These are phyloP conservation scores for Daedalea quercina DNA, from an alignment of 768 basidiomycete species.

Conservation along the genomic window DNA sequence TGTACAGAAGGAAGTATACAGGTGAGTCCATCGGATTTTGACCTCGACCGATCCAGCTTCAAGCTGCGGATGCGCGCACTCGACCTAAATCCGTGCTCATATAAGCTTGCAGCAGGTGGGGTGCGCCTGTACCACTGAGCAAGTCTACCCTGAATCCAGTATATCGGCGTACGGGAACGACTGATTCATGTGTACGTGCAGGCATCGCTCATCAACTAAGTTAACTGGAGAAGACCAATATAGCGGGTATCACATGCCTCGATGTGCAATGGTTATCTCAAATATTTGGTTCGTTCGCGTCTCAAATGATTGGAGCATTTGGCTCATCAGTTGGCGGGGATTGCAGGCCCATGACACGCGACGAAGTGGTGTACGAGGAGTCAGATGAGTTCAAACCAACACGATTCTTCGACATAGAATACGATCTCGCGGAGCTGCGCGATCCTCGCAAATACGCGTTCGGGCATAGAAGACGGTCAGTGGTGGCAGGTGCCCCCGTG, in stretches of 20 bases:
- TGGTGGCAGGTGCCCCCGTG: too few species aligned
- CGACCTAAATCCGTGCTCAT: not conserved
- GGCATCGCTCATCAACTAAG: not conserved
- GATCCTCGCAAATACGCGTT: conserved; percentile 48
- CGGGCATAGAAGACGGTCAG: conserved; percentile 44
- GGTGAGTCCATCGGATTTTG: conserved; percentile 6
- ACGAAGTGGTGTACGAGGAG: conserved; percentile 28
- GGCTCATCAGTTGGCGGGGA: not conserved
- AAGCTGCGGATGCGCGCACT: too few species aligned
- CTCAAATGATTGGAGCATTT: not conserved
- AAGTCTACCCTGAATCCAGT: conserved; percentile 5
- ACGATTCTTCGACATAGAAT: conserved; percentile 35
- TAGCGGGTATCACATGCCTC: conserved; percentile 13
- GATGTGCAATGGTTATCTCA: conserved; percentile 15
- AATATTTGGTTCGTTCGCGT: conserved; percentile 14
- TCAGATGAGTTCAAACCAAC: conserved; percentile 44
- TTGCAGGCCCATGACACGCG: conserved; percentile 23
- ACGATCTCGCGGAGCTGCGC: conserved; percentile 19
- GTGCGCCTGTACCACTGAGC: too few species aligned
- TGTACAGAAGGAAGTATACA: conserved; percentile 13
- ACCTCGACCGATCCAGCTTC: too few species aligned
- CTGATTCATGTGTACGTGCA: conserved; percentile 9
- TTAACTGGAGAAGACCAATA: conserved; percentile 17
- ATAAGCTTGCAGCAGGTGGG: too few species aligned
- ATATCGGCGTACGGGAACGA: not conserved